Evolutionary conservation across 2,329 filamentous ascomycete genomes (phyloP).

Genomic region (Diaporthe citrichinensis): DNA sequence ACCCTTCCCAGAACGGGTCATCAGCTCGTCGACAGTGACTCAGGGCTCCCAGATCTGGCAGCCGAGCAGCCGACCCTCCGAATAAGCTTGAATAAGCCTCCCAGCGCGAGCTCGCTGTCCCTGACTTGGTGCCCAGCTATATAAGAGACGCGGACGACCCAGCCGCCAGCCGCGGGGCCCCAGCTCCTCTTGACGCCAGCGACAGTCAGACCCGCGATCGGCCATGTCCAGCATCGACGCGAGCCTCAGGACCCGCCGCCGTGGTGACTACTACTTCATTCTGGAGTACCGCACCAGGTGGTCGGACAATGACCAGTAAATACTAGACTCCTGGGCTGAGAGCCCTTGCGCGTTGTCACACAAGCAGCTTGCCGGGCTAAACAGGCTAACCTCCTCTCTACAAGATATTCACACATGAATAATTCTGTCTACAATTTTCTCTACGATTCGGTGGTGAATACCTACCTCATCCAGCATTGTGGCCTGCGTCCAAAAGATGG

Average conservation of each 20-base stretch:
- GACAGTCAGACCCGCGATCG: constrained; percentile 18
- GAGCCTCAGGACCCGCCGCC: constrained; percentile 72
- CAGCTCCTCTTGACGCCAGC: neutral
- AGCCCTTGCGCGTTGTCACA: neutral
- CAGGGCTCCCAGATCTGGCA: constrained; percentile 21
- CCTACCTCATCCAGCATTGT: constrained; percentile 86
- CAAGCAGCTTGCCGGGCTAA: constrained; percentile 39
- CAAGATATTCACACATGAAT: constrained; percentile 88
- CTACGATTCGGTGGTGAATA: constrained; percentile 92
- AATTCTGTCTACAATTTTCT: constrained; percentile 89
- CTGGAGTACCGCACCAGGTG: constrained; percentile 91
- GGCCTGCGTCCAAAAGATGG: constrained; percentile 79
- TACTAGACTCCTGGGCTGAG: neutral
- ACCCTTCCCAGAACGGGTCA: constrained; percentile 34
- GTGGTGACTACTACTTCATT: constrained; percentile 82
- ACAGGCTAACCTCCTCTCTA: neutral
- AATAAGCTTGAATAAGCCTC: constrained; percentile 30
- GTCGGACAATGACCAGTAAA: constrained; percentile 60
- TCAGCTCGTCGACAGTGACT: constrained; percentile 38
- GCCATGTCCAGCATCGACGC: constrained; percentile 52
- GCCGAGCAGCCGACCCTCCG: constrained; percentile 30
- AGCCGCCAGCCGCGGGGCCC: neutral
- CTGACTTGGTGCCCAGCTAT: constrained; percentile 14
- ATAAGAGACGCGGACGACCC: constrained; percentile 13
- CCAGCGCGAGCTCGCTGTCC: constrained; percentile 23